phyloP scores from a whole-genome alignment of 495 filamentous ascomycete genomes.

The Annulohypoxylon maeteangense region DNA sequence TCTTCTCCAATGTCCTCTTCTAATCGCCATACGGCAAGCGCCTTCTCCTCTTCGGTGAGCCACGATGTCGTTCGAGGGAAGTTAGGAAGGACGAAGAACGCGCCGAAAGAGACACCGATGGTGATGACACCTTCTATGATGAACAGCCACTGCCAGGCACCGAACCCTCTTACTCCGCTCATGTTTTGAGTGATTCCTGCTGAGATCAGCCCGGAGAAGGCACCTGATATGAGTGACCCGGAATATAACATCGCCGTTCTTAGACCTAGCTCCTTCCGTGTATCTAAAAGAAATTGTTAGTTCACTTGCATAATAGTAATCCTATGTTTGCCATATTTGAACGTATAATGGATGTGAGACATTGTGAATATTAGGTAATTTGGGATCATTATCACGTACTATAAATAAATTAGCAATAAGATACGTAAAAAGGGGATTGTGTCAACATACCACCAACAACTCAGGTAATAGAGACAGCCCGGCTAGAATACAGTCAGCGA shows the following conservation, averaged over 20 bases:
- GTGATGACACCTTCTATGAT: conserved; percentile 78
- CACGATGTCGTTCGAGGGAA: conserved; percentile 81
- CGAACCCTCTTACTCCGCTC: conserved; percentile 57
- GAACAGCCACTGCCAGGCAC: conserved; percentile 75
- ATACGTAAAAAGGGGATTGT: conserved; percentile 52
- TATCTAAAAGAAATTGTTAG: conserved; percentile 52
- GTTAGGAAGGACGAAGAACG: conserved; percentile 76
- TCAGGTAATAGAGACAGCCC: conserved; percentile 64
- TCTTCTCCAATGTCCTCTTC: conserved; percentile 83
- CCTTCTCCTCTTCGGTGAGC: conserved; percentile 75
- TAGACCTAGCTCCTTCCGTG: conserved; percentile 64
- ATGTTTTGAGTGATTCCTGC: conserved; percentile 64
- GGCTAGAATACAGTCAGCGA: conserved; percentile 49
- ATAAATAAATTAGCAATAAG: conserved; percentile 32
- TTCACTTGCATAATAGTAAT: neutral
- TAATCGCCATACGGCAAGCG: conserved; percentile 74
- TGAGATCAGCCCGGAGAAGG: conserved; percentile 71
- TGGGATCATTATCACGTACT: conserved; percentile 49
- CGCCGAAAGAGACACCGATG: conserved; percentile 55
- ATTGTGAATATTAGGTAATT: conserved; percentile 53
- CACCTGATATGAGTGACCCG: conserved; percentile 69
- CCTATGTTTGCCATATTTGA: neutral
- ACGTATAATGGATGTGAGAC: conserved; percentile 30
- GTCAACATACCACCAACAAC: conserved; percentile 60
- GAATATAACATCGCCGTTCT: conserved; percentile 71